Evolutionary conservation across 75 land plant genomes (phyloP).

Genomic region (Isoetes taiwanensis): DNA sequence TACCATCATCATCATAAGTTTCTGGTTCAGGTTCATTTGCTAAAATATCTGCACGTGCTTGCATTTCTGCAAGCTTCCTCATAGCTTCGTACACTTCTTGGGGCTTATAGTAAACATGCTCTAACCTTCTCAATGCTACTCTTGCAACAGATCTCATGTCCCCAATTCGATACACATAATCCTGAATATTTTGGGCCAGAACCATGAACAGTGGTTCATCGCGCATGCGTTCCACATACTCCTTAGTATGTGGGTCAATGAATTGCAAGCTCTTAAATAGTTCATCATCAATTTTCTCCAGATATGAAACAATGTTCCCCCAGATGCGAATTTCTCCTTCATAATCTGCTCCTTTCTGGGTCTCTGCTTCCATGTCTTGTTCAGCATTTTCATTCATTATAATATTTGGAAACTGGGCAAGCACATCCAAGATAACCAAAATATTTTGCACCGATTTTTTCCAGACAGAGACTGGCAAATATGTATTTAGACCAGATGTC

Average conservation of each 20-base stretch:
- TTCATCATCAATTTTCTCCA: slow-evolving; percentile 71
- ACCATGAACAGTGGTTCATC: slow-evolving; percentile 76
- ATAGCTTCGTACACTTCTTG: slow-evolving; percentile 91
- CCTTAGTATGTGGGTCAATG: slow-evolving; percentile 83
- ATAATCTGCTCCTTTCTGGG: slow-evolving; percentile 59
- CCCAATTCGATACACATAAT: slow-evolving; percentile 52
- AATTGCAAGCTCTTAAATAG: slow-evolving; percentile 86
- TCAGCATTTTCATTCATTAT: slow-evolving; percentile 55
- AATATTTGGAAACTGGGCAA: slow-evolving; percentile 62
- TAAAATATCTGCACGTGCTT: slow-evolving; percentile 12
- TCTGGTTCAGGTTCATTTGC: slow-evolving; percentile 21
- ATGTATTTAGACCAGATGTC: slow-evolving; percentile 59
- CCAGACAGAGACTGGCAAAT: slow-evolving; percentile 77
- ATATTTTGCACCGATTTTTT: slow-evolving; percentile 66
- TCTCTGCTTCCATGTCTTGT: slow-evolving; percentile 63
- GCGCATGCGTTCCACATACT: slow-evolving; percentile 74
- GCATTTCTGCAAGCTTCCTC: slow-evolving; percentile 59
- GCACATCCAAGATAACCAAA: slow-evolving; percentile 50
- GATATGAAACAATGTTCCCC: slow-evolving; percentile 76
- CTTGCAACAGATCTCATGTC: slow-evolving; percentile 66
- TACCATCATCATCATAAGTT: slow-evolving; percentile 28
- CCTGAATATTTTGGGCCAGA: slow-evolving; percentile 79
- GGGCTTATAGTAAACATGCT: slow-evolving; percentile 85
- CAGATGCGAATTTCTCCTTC: slow-evolving; percentile 63
- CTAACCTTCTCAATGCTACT: slow-evolving; percentile 66